Percentiles rank a stretch among this genome's conserved stretches.
Conservation (phyloP, 1,139 yeast species). For the Arxiozyma telluris region DNA sequence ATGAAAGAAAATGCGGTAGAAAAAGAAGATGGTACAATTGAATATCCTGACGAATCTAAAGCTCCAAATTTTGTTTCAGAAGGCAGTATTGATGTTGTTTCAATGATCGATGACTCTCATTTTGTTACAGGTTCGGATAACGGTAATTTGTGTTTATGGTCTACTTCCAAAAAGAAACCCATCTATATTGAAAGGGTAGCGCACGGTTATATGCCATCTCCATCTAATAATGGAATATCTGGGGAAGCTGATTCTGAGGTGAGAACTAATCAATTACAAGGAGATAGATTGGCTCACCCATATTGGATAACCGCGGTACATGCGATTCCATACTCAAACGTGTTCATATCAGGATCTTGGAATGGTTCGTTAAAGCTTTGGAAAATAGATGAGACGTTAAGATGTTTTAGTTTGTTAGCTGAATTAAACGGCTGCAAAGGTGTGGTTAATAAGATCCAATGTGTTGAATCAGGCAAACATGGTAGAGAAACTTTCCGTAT, state of each 20-base stretch:
- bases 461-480: constrained; percentile 47
- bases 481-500: constrained; percentile 46
- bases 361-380: constrained; percentile 68
- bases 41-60: constrained; percentile 20
- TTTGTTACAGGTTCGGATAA: constrained; percentile 94
- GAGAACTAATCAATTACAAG: constrained; percentile 50
- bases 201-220: constrained; percentile 63
- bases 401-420: constrained; percentile 51
- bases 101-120: constrained; percentile 86
- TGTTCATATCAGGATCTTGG: constrained; percentile 84
- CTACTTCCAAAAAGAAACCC: constrained; percentile 83
- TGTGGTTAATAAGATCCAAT: constrained; percentile 58
- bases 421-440: constrained; percentile 57
- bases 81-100: constrained; percentile 84
- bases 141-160: constrained; percentile 83
- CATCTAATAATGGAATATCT: constrained; percentile 46
- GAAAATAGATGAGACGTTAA: constrained; percentile 58
- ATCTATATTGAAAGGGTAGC: constrained; percentile 56
- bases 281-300: constrained; percentile 46
- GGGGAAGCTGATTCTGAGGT: constrained; percentile 48
- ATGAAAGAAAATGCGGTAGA: constrained; percentile 31
- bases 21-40: constrained; percentile 27
- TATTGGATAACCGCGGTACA: constrained; percentile 76
- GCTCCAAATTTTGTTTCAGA: constrained; percentile 48
- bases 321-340: constrained; percentile 83